A percentile compares a stretch with the other conserved stretches of the same genome.
Conservation (phyloP, 2,329 filamentous ascomycete genomes). For the Monilinia laxa region DNA sequence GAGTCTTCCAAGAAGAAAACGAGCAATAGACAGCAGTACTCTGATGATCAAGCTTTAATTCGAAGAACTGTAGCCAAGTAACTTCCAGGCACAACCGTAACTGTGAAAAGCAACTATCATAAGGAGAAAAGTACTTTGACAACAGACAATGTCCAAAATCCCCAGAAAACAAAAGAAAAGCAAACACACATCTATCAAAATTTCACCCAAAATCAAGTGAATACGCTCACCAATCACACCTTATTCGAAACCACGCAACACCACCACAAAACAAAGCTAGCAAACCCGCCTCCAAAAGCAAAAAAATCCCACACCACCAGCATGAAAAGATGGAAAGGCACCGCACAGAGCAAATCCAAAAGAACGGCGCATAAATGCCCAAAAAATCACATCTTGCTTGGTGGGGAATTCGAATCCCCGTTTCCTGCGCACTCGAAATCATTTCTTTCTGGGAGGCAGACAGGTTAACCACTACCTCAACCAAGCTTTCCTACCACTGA, state of each 20-base stretch:
- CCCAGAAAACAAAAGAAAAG: neutral
- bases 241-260: neutral
- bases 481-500: conserved; percentile 17
- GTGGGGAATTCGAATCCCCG: conserved; percentile 23
- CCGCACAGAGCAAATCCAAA: neutral
- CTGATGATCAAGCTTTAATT: neutral
- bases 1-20: neutral
- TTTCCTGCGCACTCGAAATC: conserved; percentile 13
- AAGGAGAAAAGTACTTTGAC: neutral
- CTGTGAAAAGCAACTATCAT: neutral
- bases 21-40: neutral
- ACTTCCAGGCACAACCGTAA: neutral
- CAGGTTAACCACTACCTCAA: conserved; percentile 25
- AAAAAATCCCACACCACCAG: too few relatives aligned
- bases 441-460: conserved; percentile 18
- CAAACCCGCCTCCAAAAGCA: neutral
- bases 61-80: neutral
- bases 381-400: conserved; percentile 11
- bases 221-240: conserved; percentile 4
- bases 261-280: neutral
- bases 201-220: neutral
- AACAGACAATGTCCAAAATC: neutral
- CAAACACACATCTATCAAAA: neutral
- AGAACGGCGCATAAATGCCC: neutral
- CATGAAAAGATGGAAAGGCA: neutral